phyloP scores from a whole-genome alignment of 805 yeast genomes.

The Cephaloascus albidus region DNA sequence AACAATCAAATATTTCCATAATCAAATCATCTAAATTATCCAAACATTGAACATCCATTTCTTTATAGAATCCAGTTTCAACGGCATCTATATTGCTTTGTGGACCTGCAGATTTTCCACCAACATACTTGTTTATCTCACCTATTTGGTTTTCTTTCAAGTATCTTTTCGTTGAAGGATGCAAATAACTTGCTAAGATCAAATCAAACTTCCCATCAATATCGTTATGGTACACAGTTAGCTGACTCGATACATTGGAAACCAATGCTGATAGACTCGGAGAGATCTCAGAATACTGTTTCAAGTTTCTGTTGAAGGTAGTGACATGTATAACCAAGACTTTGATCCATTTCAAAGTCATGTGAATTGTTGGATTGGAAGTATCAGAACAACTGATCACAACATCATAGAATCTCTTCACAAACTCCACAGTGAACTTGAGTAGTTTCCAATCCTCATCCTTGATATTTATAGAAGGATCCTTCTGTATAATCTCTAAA shows the following conservation, averaged over 20 bases:
- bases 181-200: conserved; percentile 10
- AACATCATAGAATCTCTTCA: conserved; percentile 7
- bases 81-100: no score
- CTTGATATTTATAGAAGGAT: neutral
- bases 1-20: conserved; percentile 15
- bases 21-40: conserved; percentile 12
- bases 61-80: no score
- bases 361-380: conserved; percentile 8
- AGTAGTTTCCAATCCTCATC: conserved; percentile 9
- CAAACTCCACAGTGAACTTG: conserved; percentile 6
- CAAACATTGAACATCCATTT: conserved; percentile 1
- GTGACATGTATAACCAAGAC: conserved; percentile 10
- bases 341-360: conserved; percentile 14
- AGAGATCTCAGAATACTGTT: neutral
- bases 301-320: conserved; percentile 2
- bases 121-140: conserved; percentile 6
- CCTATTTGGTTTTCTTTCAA: conserved; percentile 9
- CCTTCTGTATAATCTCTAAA: neutral
- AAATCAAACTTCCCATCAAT: conserved; percentile 8
- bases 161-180: conserved; percentile 14
- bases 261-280: neutral
- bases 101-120: no score
- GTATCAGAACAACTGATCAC: conserved; percentile 3
- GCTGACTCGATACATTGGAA: neutral
- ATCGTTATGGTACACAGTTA: conserved; percentile 6